A percentile compares a stretch with the other conserved stretches of the same genome.
Conservation (phyloP, 2,329 filamentous ascomycete genomes). For the Simplicillium aogashimaense region DNA sequence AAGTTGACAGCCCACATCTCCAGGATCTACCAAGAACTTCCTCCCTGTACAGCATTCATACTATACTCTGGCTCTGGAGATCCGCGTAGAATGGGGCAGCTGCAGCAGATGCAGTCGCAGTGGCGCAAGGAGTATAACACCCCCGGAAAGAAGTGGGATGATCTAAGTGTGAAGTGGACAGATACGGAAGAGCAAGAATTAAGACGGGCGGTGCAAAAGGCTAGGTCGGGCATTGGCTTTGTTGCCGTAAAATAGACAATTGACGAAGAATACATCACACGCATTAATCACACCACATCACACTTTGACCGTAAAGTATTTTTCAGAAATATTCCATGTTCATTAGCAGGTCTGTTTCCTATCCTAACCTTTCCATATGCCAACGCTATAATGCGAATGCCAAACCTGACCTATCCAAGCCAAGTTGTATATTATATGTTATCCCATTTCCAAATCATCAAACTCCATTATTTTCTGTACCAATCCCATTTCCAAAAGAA, state of each 20-base stretch:
- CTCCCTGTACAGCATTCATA: slow-evolving; percentile 55
- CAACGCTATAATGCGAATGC: too few relatives aligned
- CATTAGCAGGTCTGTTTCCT: too few relatives aligned
- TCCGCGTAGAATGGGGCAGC: slow-evolving; percentile 53
- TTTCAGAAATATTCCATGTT: too few relatives aligned
- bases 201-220: slow-evolving; percentile 43
- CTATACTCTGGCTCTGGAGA: slow-evolving; percentile 58
- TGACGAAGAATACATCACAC: too few relatives aligned
- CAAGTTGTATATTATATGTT: too few relatives aligned
- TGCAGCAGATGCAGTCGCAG: slow-evolving; percentile 50
- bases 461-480: too few relatives aligned
- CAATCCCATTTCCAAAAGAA: neutral
- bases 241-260: slow-evolving; percentile 48
- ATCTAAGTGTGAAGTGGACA: slow-evolving; percentile 58
- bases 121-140: slow-evolving; percentile 57
- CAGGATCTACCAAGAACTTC: slow-evolving; percentile 46
- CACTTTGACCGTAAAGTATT: too few relatives aligned
- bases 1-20: slow-evolving; percentile 38
- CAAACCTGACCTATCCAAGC: too few relatives aligned
- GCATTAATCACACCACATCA: too few relatives aligned
- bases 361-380: too few relatives aligned
- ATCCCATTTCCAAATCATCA: too few relatives aligned
- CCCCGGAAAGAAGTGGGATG: slow-evolving; percentile 54
- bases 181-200: slow-evolving; percentile 56
- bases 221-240: slow-evolving; percentile 55